A percentile compares a stretch with the other conserved stretches of the same genome.
Conservation (phyloP, 768 basidiomycete species). For the Tricholoma bakamatsutake region DNA sequence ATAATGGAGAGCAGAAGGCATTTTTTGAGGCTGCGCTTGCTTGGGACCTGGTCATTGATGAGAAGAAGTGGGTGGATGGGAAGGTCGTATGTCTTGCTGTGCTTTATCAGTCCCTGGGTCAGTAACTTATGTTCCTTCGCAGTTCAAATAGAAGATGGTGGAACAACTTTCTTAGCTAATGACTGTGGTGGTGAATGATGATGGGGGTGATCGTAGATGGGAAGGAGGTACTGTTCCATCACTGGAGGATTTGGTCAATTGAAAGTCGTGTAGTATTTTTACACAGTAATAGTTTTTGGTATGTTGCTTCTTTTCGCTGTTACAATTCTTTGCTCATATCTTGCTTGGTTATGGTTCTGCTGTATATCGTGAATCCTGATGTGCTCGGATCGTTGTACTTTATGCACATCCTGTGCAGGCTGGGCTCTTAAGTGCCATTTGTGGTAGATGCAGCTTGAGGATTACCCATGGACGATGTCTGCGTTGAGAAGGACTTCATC, state of each 20-base stretch:
- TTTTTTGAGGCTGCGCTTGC: constrained; percentile 68
- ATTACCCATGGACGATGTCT: too few species aligned
- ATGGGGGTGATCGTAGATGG: background rate
- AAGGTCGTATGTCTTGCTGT: background rate
- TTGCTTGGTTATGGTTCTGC: too few species aligned
- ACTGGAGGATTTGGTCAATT: too few species aligned
- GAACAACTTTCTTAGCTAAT: background rate
- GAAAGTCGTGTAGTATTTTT: too few species aligned
- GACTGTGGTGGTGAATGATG: too few species aligned
- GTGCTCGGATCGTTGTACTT: too few species aligned
- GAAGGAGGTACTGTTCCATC: background rate
- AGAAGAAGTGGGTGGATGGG: constrained; percentile 1
- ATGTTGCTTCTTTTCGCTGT: background rate
- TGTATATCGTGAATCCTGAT: too few species aligned
- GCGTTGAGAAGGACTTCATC: too few species aligned
- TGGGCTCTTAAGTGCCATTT: too few species aligned
- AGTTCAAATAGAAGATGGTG: background rate
- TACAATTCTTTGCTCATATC: too few species aligned
- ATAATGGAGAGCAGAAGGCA: constrained; percentile 68
- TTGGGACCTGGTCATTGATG: constrained; percentile 1
- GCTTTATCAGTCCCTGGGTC: background rate
- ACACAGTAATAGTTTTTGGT: background rate
- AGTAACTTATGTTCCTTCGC: background rate
- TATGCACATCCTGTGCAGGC: too few species aligned
- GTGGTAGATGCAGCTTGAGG: too few species aligned